A percentile compares a stretch with the other conserved stretches of the same genome.
These are phyloP conservation scores for Mycena pura DNA, from an alignment of 768 basidiomycete genomes.

Conservation along the genomic window DNA sequence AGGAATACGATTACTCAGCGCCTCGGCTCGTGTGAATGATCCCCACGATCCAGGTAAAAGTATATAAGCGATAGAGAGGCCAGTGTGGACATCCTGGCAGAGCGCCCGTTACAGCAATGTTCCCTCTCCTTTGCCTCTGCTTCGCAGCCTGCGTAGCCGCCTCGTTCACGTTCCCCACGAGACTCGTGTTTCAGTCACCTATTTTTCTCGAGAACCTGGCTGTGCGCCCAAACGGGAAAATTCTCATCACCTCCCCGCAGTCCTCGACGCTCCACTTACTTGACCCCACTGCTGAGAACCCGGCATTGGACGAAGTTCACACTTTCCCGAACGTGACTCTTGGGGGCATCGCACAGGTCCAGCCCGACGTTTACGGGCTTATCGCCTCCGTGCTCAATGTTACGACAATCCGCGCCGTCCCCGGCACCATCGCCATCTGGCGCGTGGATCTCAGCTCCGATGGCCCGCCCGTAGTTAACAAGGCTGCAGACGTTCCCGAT, in stretches of 20 bases:
- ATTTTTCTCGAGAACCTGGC: slow-evolving; percentile 15
- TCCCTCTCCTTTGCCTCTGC: slow-evolving; percentile 5
- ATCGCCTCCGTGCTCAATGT: slow-evolving; percentile 1
- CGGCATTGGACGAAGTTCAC: slow-evolving; percentile 8
- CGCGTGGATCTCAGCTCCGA: slow-evolving; percentile 9
- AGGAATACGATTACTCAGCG: slow-evolving; percentile 7
- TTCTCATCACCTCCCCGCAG: slow-evolving; percentile 7
- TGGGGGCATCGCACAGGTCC: slow-evolving; percentile 6
- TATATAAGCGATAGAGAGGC: slow-evolving; percentile 5
- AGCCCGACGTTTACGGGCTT: slow-evolving; percentile 10
- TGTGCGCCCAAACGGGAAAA: slow-evolving; percentile 8
- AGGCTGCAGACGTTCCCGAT: slow-evolving; percentile 8
- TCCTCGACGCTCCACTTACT: slow-evolving; percentile 7
- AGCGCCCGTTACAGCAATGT: slow-evolving; percentile 1
- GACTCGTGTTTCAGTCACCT: slow-evolving; percentile 5
- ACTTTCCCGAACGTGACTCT: slow-evolving; percentile 18
- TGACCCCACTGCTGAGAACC: slow-evolving; percentile 1
- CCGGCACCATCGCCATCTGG: slow-evolving; percentile 11
- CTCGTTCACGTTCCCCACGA: slow-evolving; percentile 8
- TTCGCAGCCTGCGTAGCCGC: slow-evolving; percentile 1
- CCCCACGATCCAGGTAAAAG: slow-evolving; percentile 1
- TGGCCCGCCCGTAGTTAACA: slow-evolving; percentile 6
- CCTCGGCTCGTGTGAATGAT: slow-evolving; percentile 7
- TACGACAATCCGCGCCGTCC: slow-evolving; percentile 1
- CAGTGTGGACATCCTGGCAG: neutral